These are phyloP conservation scores for Albugo candida DNA, from an alignment of 352 stramenopile species.

Conservation along the genomic window DNA sequence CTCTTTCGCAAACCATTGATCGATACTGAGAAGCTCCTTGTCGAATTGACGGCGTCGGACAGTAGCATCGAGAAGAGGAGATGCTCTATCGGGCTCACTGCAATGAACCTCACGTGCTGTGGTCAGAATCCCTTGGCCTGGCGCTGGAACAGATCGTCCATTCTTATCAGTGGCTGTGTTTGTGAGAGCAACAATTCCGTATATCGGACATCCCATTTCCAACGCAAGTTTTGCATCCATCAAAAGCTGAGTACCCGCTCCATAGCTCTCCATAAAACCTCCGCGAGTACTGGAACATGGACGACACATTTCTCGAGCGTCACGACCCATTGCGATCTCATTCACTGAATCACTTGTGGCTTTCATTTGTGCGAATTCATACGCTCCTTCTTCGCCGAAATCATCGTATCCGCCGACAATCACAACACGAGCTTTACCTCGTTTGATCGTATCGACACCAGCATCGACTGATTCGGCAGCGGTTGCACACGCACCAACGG, in stretches of 20 bases:
- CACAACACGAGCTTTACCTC: conserved; percentile 64
- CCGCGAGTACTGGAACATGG: conserved; percentile 56
- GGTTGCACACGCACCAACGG: conserved; percentile 69
- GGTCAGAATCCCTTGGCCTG: conserved; percentile 72
- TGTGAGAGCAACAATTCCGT: conserved; percentile 58
- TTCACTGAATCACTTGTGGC: conserved; percentile 72
- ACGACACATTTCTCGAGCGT: conserved; percentile 66
- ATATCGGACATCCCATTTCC: conserved; percentile 77
- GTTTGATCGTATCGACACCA: conserved; percentile 77
- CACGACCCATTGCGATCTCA: conserved; percentile 53
- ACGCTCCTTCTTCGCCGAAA: conserved; percentile 68
- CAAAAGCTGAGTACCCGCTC: conserved; percentile 70
- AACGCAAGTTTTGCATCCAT: conserved; percentile 76
- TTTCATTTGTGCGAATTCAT: conserved; percentile 82
- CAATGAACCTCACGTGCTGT: conserved; percentile 35
- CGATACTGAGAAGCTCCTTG: conserved; percentile 41
- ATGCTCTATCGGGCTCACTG: conserved; percentile 9
- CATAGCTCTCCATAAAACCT: conserved; percentile 81
- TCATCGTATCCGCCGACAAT: conserved; percentile 77
- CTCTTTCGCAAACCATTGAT: conserved; percentile 47
- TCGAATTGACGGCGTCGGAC: conserved; percentile 66
- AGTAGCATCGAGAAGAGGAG: conserved; percentile 40
- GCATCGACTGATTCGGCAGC: conserved; percentile 77
- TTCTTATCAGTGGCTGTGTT: conserved; percentile 81
- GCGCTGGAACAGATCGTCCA: conserved; percentile 60